Conservation (phyloP, 1,139 yeast genomes). For the Taphrina betulina region DNA sequence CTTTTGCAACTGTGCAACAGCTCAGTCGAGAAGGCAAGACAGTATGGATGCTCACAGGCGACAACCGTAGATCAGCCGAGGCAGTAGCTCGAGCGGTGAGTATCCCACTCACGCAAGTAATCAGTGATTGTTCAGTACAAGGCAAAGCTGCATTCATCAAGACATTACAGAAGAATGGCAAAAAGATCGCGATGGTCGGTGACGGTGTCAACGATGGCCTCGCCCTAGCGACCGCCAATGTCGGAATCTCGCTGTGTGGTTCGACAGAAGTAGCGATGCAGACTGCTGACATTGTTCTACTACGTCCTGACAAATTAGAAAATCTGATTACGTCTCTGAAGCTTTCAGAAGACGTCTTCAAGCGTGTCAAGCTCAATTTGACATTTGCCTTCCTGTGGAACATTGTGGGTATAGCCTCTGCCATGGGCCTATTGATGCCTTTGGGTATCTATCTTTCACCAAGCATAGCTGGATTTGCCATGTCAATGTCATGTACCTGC, state of each 20-base stretch:
- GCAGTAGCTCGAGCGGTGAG: constrained; percentile 68
- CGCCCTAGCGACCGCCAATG: constrained; percentile 80
- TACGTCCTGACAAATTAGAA: constrained; percentile 46
- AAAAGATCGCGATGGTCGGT: constrained; percentile 70
- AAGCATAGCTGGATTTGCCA: constrained; percentile 81
- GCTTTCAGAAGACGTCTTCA: constrained; percentile 69
- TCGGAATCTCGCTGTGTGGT: constrained; percentile 80
- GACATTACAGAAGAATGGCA: constrained; percentile 49
- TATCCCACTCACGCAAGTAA: constrained; percentile 54
- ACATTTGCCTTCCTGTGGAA: constrained; percentile 86
- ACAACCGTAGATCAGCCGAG: constrained; percentile 63
- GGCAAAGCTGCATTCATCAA: constrained; percentile 64
- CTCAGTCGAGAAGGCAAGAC: constrained; percentile 53
- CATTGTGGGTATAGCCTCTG: constrained; percentile 83
- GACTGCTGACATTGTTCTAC: constrained; percentile 83
- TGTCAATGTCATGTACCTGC: constrained; percentile 89
- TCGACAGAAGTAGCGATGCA: constrained; percentile 94
- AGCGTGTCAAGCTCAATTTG: constrained; percentile 74
- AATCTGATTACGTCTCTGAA: constrained; percentile 74
- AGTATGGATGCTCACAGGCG: constrained; percentile 75
- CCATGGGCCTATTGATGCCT: constrained; percentile 87
- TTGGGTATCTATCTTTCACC: constrained; percentile 80
- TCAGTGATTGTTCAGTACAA: constrained; percentile 71
- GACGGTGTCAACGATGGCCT: constrained; percentile 98
- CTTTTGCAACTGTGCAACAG: constrained; percentile 53